These are phyloP conservation scores for Westerdykella ornata DNA, from an alignment of 2,329 filamentous ascomycete species.

Conservation along the genomic window DNA sequence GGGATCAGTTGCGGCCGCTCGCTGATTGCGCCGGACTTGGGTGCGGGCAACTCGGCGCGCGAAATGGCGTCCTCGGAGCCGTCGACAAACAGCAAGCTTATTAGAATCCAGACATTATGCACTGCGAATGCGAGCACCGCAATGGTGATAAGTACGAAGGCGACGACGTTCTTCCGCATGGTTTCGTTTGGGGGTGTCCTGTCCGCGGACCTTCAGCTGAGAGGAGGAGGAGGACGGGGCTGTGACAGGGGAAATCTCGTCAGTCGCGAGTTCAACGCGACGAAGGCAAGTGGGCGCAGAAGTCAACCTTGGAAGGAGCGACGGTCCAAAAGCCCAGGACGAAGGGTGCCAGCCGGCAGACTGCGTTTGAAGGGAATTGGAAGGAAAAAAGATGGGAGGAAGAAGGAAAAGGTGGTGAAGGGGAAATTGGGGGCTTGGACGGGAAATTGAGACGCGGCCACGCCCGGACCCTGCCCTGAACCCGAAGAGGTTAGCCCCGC, in stretches of 20 bases:
- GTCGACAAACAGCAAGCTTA: conserved; percentile 63
- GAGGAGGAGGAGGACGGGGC: background rate
- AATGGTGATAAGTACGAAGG: conserved; percentile 60
- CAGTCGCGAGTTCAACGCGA: background rate
- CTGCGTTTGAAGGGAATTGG: background rate
- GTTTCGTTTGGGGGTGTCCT: conserved; percentile 18
- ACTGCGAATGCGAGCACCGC: conserved; percentile 58
- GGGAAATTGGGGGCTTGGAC: background rate
- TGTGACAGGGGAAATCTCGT: background rate
- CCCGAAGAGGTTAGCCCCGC: too few species aligned
- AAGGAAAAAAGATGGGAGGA: background rate
- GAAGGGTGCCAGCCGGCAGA: background rate
- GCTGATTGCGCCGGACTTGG: conserved; percentile 54
- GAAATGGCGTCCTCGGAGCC: conserved; percentile 61
- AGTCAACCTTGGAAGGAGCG: background rate
- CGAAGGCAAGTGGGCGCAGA: background rate
- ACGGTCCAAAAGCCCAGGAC: background rate
- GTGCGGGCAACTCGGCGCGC: conserved; percentile 58
- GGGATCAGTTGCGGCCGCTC: conserved; percentile 58
- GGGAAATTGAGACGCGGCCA: background rate
- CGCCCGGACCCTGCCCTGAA: background rate
- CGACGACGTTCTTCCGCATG: conserved; percentile 55
- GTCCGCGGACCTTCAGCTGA: background rate
- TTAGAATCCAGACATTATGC: conserved; percentile 62
- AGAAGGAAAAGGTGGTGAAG: background rate